Percentiles rank a stretch among this genome's conserved stretches.
Evolutionary conservation across 306 rosid species (phyloP).

Genomic region (Cyamopsis tetragonoloba): DNA sequence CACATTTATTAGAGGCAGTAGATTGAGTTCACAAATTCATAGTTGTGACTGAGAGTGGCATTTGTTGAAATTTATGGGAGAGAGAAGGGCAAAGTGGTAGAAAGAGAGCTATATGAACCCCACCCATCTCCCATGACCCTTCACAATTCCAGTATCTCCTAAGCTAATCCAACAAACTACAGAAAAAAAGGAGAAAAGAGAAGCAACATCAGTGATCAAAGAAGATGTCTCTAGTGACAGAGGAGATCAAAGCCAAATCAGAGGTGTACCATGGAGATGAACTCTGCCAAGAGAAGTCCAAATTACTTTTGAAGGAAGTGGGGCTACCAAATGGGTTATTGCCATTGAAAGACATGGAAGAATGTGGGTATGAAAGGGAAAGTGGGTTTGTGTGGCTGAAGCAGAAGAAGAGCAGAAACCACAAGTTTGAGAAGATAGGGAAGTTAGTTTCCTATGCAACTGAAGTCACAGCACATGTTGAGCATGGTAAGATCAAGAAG

Average conservation of each 20-base stretch:
- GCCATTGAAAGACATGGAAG: conserved; percentile 72
- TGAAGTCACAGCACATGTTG: conserved; percentile 74
- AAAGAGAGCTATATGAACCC: conserved; percentile 38
- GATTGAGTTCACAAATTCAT: too few relatives aligned
- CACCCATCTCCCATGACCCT: background rate
- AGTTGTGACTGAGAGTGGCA: conserved; percentile 26
- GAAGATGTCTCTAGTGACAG: conserved; percentile 52
- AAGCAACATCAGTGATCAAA: background rate
- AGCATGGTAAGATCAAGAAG: conserved; percentile 71
- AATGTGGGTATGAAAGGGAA: conserved; percentile 76
- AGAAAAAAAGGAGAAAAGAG: background rate
- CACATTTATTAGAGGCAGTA: too few relatives aligned
- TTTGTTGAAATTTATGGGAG: background rate
- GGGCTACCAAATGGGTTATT: conserved; percentile 74
- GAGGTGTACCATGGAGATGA: conserved; percentile 77
- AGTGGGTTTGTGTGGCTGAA: conserved; percentile 91
- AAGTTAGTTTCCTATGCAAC: conserved; percentile 57
- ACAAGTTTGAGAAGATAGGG: conserved; percentile 82
- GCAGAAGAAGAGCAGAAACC: conserved; percentile 63
- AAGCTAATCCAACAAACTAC: background rate
- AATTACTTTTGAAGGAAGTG: conserved; percentile 52
- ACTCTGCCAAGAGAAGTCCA: conserved; percentile 59
- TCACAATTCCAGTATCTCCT: background rate
- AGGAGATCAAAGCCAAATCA: conserved; percentile 57
- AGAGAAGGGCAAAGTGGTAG: conserved; percentile 33